Percentiles rank a stretch among this genome's conserved stretches.
phyloP scores from a whole-genome alignment of 352 stramenopile genomes.

The Globisporangium cystogenes region DNA sequence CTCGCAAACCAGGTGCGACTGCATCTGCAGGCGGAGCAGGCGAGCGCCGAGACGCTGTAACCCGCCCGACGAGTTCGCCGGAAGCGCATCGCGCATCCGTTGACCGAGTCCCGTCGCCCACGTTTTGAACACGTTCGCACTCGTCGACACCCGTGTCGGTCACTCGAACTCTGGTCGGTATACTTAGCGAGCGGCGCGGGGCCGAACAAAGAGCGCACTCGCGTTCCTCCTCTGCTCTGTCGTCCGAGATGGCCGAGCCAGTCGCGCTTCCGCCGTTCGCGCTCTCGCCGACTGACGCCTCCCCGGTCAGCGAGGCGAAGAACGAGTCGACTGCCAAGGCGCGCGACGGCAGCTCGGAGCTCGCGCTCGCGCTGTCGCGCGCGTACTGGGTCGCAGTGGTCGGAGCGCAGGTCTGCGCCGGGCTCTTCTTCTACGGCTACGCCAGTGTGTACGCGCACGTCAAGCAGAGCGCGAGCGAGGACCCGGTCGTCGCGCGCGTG shows the following conservation, averaged over 20 bases:
- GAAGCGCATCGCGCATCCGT: too few species aligned
- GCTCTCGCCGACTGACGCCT: background rate
- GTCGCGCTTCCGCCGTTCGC: conserved; percentile 2
- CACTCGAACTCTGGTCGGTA: too few species aligned
- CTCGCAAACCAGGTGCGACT: conserved; percentile 63
- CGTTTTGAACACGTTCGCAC: too few species aligned
- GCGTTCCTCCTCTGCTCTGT: too few species aligned
- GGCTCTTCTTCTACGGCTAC: conserved; percentile 11
- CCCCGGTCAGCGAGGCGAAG: background rate
- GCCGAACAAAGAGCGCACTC: too few species aligned
- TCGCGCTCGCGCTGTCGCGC: conserved; percentile 5
- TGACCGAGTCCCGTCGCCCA: too few species aligned
- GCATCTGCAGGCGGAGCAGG: conserved; percentile 34
- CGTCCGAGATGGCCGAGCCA: background rate
- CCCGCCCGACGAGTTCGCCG: too few species aligned
- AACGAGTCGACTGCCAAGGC: too few species aligned
- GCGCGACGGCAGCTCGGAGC: background rate
- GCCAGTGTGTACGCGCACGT: conserved; percentile 7
- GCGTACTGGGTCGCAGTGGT: conserved; percentile 7
- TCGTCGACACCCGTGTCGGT: too few species aligned
- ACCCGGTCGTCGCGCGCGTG: background rate
- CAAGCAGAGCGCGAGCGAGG: background rate
- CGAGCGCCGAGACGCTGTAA: conserved; percentile 5
- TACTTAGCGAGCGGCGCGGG: too few species aligned
- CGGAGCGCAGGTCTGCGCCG: background rate